Conservation (phyloP, 2,329 filamentous ascomycete species). For the Lecanicillium sp. region DNA sequence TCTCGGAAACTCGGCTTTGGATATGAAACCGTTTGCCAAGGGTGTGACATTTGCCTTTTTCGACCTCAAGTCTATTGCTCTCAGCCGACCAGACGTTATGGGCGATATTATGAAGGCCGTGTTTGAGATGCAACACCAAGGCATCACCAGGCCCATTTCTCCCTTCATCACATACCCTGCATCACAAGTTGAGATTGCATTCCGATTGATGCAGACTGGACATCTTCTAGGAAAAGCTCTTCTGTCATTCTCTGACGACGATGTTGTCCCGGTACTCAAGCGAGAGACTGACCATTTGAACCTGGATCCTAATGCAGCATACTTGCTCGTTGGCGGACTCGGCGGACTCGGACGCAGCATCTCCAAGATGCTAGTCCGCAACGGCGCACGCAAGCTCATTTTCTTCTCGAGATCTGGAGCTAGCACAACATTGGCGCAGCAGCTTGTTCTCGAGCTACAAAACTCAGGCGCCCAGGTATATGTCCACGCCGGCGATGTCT, state of each 20-base stretch:
- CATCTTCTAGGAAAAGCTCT: slow-evolving; percentile 30
- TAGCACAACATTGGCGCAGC: slow-evolving; percentile 11
- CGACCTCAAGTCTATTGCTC: background rate
- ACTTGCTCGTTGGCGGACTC: slow-evolving; percentile 39
- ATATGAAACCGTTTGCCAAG: slow-evolving; percentile 13
- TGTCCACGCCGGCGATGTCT: slow-evolving; percentile 6
- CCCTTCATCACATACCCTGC: slow-evolving; percentile 19
- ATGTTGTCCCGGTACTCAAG: background rate
- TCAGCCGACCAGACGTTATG: background rate
- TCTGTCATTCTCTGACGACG: slow-evolving; percentile 6
- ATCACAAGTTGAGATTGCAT: slow-evolving; percentile 21
- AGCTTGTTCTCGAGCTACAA: slow-evolving; percentile 18
- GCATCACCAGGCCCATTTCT: slow-evolving; percentile 16
- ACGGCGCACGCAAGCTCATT: slow-evolving; percentile 35
- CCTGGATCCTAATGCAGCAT: slow-evolving; percentile 23
- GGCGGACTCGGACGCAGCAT: slow-evolving; percentile 39
- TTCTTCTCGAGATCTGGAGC: slow-evolving; percentile 34
- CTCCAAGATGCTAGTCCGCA: slow-evolving; percentile 30
- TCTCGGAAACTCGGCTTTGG: slow-evolving; percentile 20
- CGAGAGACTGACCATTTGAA: background rate
- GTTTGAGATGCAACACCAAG: slow-evolving; percentile 8
- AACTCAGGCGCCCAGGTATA: slow-evolving; percentile 16
- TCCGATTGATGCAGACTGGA: slow-evolving; percentile 27
- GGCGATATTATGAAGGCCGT: background rate
- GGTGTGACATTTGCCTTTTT: slow-evolving; percentile 2